Percentiles rank a stretch among this genome's conserved stretches.
These are phyloP conservation scores for Claviceps sp. DNA, from an alignment of 2,329 filamentous ascomycete species.

Conservation along the genomic window DNA sequence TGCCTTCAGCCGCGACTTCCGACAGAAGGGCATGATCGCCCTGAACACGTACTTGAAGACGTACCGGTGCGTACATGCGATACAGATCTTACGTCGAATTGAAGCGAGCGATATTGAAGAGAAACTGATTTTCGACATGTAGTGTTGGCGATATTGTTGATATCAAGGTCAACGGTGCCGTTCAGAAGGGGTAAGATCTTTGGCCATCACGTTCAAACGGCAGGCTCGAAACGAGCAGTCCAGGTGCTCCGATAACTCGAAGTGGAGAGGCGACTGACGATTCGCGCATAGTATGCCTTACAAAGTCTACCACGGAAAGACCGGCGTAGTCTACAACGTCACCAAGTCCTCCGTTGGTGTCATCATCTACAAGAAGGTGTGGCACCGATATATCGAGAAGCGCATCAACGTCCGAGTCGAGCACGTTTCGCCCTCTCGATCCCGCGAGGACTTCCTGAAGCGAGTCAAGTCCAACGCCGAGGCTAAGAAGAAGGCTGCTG, in stretches of 20 bases:
- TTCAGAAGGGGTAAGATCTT: constrained; percentile 81
- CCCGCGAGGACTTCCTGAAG: constrained; percentile 89
- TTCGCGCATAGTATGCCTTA: constrained; percentile 66
- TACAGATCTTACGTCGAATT: not conserved
- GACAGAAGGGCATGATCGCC: constrained; percentile 87
- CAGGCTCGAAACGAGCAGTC: not conserved
- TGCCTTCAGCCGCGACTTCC: constrained; percentile 90
- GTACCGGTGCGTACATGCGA: constrained; percentile 52
- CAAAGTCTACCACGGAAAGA: constrained; percentile 99
- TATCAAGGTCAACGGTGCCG: constrained; percentile 96
- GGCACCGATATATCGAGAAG: constrained; percentile 99
- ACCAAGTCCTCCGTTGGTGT: constrained; percentile 95
- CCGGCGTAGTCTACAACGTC: constrained; percentile 96
- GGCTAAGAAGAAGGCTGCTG: constrained; percentile 87
- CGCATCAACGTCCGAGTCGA: constrained; percentile 98
- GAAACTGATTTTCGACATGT: constrained; percentile 28
- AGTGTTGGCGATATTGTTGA: constrained; percentile 98
- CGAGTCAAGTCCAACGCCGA: constrained; percentile 94
- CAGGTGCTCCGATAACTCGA: not conserved
- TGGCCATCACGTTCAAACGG: not conserved
- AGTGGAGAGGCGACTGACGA: constrained; percentile 18
- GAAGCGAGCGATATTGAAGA: not conserved
- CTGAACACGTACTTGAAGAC: constrained; percentile 88
- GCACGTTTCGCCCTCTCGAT: constrained; percentile 90
- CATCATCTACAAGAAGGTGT: constrained; percentile 99